Conservation (phyloP, 2,329 filamentous ascomycete species). For the Celoporthe dispersa region DNA sequence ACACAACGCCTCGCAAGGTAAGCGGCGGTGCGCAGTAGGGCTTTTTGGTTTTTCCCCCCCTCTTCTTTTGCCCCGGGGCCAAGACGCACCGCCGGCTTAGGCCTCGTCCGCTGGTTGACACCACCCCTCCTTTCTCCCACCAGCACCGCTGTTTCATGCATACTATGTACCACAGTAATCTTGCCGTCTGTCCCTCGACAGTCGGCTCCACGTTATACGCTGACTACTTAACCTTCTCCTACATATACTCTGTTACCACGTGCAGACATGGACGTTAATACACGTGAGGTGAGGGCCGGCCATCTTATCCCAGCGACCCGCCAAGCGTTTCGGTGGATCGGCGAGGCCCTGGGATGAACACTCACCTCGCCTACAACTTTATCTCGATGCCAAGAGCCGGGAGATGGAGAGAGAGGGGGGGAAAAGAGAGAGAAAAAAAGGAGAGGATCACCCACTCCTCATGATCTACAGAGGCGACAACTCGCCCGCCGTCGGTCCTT, state of each 20-base stretch:
- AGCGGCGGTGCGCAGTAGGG: neutral
- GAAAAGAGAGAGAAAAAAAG: neutral
- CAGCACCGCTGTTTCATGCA: conserved; percentile 5
- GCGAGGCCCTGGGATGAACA: neutral
- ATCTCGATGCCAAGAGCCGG: conserved; percentile 23
- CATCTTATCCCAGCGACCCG: conserved; percentile 21
- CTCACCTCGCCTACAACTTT: conserved; percentile 4
- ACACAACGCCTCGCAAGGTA: neutral
- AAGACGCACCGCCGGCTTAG: neutral
- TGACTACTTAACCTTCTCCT: neutral
- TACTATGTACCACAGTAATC: neutral
- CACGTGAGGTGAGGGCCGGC: conserved; percentile 12
- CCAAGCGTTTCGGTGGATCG: neutral
- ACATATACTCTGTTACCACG: neutral
- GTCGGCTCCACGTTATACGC: neutral
- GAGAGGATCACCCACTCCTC: neutral
- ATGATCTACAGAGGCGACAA: conserved; percentile 10
- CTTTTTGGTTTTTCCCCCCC: neutral
- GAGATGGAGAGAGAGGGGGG: neutral
- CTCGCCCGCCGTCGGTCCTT: neutral
- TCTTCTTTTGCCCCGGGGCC: neutral
- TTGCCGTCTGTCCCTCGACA: conserved; percentile 2
- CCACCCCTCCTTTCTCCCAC: neutral
- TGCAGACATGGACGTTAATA: conserved; percentile 7
- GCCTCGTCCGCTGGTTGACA: neutral